These are phyloP conservation scores for Erodium trifolium DNA, from an alignment of 441 rosid genomes.

Conservation along the genomic window DNA sequence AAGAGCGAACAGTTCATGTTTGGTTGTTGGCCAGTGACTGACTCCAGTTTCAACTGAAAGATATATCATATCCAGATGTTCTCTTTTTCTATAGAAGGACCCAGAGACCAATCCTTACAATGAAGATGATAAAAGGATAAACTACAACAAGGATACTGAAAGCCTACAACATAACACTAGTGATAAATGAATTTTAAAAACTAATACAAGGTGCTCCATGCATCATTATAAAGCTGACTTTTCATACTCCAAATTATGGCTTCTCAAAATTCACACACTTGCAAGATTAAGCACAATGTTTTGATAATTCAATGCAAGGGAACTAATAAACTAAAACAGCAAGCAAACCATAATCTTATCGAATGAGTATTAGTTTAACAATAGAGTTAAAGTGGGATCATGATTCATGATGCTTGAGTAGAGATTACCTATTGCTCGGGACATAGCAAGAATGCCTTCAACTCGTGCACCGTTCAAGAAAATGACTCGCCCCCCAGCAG, in stretches of 20 bases:
- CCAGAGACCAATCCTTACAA: no score
- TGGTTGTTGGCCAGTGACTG: no score
- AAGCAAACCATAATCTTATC: not conserved
- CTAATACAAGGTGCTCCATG: no score
- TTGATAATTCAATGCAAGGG: not conserved
- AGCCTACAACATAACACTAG: no score
- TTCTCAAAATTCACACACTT: not conserved
- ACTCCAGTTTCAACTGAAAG: no score
- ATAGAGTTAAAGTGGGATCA: not conserved
- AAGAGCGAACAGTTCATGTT: not conserved
- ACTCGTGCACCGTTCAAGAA: slow-evolving; percentile 55
- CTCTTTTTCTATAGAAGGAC: no score
- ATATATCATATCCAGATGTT: no score
- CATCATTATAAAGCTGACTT: no score
- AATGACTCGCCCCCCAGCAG: slow-evolving; percentile 59
- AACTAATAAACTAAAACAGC: not conserved
- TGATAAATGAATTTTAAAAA: no score
- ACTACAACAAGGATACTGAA: no score
- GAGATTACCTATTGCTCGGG: slow-evolving; percentile 67
- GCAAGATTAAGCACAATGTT: not conserved
- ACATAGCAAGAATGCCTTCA: slow-evolving; percentile 77
- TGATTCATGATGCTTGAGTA: not conserved
- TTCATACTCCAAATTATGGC: not conserved
- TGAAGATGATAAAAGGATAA: no score
- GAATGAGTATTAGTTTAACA: not conserved